Percentiles rank a stretch among this genome's conserved stretches.
Evolutionary conservation across 2,329 filamentous ascomycete species (phyloP).

Genomic region (Emmonsiellopsis sp.): DNA sequence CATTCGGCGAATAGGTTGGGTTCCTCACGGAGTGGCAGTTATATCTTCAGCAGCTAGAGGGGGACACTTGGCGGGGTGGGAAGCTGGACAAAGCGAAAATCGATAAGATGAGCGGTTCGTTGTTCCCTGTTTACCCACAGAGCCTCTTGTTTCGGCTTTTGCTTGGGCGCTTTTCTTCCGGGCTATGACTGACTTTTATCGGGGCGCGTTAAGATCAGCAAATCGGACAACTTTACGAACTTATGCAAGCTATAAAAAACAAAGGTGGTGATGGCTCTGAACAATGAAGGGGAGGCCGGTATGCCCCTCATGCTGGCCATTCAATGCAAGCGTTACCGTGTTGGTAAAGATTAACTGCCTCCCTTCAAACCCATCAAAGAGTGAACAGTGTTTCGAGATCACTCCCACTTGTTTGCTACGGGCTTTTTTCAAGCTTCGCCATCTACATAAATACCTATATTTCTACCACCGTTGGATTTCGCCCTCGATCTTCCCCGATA

Average conservation of each 20-base stretch:
- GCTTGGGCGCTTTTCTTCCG: not conserved
- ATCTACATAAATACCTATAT: not conserved
- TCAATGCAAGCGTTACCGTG: not conserved
- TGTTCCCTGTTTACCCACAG: constrained; percentile 8
- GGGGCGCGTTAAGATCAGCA: constrained; percentile 62
- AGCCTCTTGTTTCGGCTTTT: not conserved
- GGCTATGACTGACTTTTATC: constrained; percentile 5
- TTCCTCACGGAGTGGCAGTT: constrained; percentile 95
- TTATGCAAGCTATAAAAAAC: constrained; percentile 73
- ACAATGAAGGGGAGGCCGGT: not conserved
- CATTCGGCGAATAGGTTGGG: constrained; percentile 56
- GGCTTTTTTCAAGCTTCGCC: not conserved
- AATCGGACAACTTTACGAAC: constrained; percentile 82
- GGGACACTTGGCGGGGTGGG: constrained; percentile 73
- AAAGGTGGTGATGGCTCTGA: constrained; percentile 27
- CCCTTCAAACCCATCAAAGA: not conserved
- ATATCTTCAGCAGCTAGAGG: constrained; percentile 87
- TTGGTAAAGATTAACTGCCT: not conserved
- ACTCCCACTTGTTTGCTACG: not conserved
- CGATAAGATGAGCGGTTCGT: constrained; percentile 86
- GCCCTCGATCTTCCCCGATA: no score
- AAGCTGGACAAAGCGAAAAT: constrained; percentile 76
- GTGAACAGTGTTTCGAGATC: not conserved
- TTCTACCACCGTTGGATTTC: not conserved
- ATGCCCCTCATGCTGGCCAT: not conserved